Base-by-base conservation (phyloP, 495 filamentous ascomycete genomes). In the Evernia prunastri region DNA sequence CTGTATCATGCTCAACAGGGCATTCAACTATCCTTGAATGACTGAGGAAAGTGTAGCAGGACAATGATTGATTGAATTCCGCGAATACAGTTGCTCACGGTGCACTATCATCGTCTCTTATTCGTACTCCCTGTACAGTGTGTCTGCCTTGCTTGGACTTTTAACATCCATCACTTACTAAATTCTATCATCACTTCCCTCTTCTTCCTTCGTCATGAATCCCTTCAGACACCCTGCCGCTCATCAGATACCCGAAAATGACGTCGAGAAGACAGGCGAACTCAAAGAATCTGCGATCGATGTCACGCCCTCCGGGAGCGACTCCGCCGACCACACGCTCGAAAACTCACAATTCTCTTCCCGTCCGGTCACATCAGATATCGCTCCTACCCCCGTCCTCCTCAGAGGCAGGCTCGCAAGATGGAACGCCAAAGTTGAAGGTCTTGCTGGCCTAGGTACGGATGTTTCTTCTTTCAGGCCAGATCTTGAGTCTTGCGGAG, bases 311-410 rank as follows among this genome's bases (percentile, higher is more conserved):
- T 29, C 49, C 57, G 58, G 59, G 40, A 61, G 35, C 58, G 66
- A 66, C 57, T 35, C 57, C 12, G 49, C 63, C 68, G 35, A 39
- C 20, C 15, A 31, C 4, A 53, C 11, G 13, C 23, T 18, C 10
- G 23, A 27, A 15, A 27, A 27, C 12, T 49, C 49, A 0, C 45
- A 49, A 15, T 17, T 15, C 13, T 53, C 49, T 31, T 18, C 33
- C 10, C 20, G 12, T 20, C 45, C 20, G 18, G 40, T 11, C n/a
- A 40, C 42, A 54, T 42, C 37, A 58, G 47, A 47, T 66, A 59
- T 65, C 68, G 71, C 63, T 73, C 72, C 64, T 67, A 71, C 57
- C 65, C 70, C 27, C 64, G 64, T 59, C 58, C n/a, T 66, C 18
- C 59, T 66, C 20, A 66, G 47, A 51, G 64, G 64, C 35, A 66